Evolutionary conservation across 2,329 filamentous ascomycete species (phyloP), one percentile per base, ranked within the genome.

Genomic region (Cadophora sp.): DNA sequence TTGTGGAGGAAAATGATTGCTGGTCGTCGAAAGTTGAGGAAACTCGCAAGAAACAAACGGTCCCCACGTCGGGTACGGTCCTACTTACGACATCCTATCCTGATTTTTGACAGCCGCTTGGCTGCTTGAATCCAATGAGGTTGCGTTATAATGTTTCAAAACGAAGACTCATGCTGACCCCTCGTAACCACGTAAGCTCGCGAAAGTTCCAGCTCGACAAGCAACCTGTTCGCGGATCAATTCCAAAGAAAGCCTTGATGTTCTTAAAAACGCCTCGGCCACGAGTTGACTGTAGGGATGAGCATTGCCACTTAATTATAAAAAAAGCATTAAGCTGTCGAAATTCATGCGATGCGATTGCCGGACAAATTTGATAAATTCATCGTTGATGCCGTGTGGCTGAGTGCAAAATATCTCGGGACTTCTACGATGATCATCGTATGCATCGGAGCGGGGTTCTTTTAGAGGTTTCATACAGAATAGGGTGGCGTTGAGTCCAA

Each of bases 301-400:
- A 66, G 48, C 48, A 48, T 50, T 37, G 64, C 58, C 64, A 66
- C 64, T 50, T 62, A 27, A 55, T 46, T n/a, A 55, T 55, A 63
- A 29, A 58, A 58, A 51, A 46, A 46, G 34, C n/a, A 55, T 46
- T 22, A 31, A 62, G 37, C 34, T 26, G 29, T 55, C 24, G 8
- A 37, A 27, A 62, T 62, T 66, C 58, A 66, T 66, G 64, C 64
- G 59, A 48, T 50, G 58, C 48, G 50, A 66, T 50, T 31, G 31
- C 50, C 48, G 46, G 48, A 56, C 34, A 62, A 43, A 66, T 31
- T 31, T 62, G 46, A 9, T 37, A 66, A 31, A 59, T 61, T 55
- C 24, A 43, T 34, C 34, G 4, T 43, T 48, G 63, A 66, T 66
- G 64, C 50, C 51, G 34, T 46, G 64, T 66, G 64, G 64, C 64